A percentile compares a stretch with the other conserved stretches of the same genome.
phyloP scores from a whole-genome alignment of 768 basidiomycete species.

The Tricholoma hemisulphureum region DNA sequence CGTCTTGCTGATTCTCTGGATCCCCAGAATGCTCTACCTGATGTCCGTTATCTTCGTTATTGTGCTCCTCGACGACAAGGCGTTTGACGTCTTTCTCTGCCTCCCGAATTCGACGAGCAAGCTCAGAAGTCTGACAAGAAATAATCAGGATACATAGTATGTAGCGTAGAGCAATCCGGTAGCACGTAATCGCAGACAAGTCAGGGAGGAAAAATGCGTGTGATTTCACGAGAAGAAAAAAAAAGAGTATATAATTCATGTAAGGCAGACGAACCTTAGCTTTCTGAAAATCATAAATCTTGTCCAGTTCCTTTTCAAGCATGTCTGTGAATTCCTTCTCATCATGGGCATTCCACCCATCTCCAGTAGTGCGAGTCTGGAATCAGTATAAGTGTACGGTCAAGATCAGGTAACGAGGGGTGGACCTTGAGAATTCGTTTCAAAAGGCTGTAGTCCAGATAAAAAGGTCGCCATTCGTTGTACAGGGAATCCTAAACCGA shows the following conservation, averaged over 20 bases:
- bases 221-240: background rate
- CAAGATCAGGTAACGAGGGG: too few relatives aligned
- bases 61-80: constrained; percentile 63
- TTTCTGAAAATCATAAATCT: constrained; percentile 92
- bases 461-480: constrained; percentile 87
- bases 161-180: background rate
- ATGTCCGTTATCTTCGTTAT: constrained; percentile 16
- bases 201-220: background rate
- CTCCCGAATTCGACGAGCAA: constrained; percentile 75
- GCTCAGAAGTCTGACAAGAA: constrained; percentile 67
- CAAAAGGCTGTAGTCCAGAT: constrained; percentile 84
- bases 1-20: constrained; percentile 54
- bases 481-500: constrained; percentile 71
- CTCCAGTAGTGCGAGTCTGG: constrained; percentile 44
- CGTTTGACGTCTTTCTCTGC: constrained; percentile 80
- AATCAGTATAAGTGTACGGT: constrained; percentile 12
- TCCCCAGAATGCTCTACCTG: constrained; percentile 36
- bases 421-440: constrained; percentile 87
- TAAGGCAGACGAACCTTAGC: constrained; percentile 56
- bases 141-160: background rate
- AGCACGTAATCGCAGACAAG: background rate
- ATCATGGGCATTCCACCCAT: constrained; percentile 71
- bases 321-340: constrained; percentile 78
- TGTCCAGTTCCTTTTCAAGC: constrained; percentile 86
- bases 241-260: background rate